Base-by-base conservation (phyloP, 192 early-diverging fungal genomes). In the Umbelopsis ramanniana region DNA sequence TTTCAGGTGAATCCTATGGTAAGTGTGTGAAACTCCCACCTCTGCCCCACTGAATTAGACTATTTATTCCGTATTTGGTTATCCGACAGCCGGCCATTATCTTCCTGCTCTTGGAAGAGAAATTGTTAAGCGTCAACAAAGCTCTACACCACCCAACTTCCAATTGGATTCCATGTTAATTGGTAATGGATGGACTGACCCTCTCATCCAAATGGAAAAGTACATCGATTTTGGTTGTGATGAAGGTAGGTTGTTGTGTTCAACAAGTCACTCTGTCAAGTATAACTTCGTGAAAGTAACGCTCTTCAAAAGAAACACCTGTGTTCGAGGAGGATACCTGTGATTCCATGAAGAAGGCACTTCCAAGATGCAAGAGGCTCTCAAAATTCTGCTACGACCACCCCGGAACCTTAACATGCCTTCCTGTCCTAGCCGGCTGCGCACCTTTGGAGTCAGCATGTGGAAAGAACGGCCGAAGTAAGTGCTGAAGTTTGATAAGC, bases 131-230 rank as follows among this genome's bases (percentile, higher is more conserved):
- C 57, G 83, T 86, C 45, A 97, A 98, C 81, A 83, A 92, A 66
- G 83, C 84, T 68, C 72, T 70, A 15, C 43, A 63, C 35, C 47
- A 66, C 45, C 57, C 46, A 45, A 77, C 43, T 88, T 97, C 79
- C 88, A 92, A 38, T 86, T 95, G 68, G 87, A 87, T 23, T 89
- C 90, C 8, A 81, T 96, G 60, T 82, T 92, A 35, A 94, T 98
- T 69, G 96, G 97, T 24, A 98, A 99, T 79, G 96, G 97, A 12
- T 79, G 94, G 71, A 93, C 92, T 0, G 94, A 99, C 63, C 93
- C 95, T 38, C 81, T 92, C 55, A 82, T 90, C 19, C 97, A 99
- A 85, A 96, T 91, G 83, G 88, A 92, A 80, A 89, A 93, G 74
- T 98, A 96, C 79, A 85, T 91, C 8, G 88, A 86, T 52, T 91